phyloP scores from a whole-genome alignment of 805 yeast species.

The Myxozyma vanderwaltii region DNA sequence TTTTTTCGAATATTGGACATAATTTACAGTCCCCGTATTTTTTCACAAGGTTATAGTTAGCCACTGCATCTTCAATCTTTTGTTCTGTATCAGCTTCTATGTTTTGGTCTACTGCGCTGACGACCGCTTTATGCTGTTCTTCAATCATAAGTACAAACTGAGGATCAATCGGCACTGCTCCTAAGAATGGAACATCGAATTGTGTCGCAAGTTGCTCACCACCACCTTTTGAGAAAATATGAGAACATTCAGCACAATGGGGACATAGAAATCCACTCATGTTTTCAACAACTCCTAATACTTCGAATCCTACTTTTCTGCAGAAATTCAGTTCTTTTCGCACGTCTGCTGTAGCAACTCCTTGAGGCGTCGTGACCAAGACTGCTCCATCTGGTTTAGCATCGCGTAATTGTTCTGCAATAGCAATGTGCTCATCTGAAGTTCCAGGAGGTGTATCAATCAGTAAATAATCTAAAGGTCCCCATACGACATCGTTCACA shows the following conservation, averaged over 20 bases:
- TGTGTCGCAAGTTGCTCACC: slow-evolving; percentile 71
- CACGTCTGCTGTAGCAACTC: slow-evolving; percentile 91
- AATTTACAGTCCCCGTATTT: slow-evolving; percentile 25
- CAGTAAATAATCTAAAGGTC: slow-evolving; percentile 67
- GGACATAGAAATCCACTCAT: slow-evolving; percentile 98
- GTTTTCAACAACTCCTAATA: slow-evolving; percentile 88
- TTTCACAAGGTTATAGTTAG: slow-evolving; percentile 16
- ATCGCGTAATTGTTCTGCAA: slow-evolving; percentile 79
- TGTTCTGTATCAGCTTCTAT: slow-evolving; percentile 37
- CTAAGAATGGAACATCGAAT: slow-evolving; percentile 67
- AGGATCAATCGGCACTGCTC: slow-evolving; percentile 93
- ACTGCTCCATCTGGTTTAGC: slow-evolving; percentile 87
- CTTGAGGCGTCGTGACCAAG: slow-evolving; percentile 94
- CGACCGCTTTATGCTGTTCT: slow-evolving; percentile 46
- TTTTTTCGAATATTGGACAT: slow-evolving; percentile 31
- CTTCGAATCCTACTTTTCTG: slow-evolving; percentile 72
- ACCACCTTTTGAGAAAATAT: slow-evolving; percentile 92
- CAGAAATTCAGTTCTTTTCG: slow-evolving; percentile 92
- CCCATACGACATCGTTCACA: slow-evolving; percentile 90
- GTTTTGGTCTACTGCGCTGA: slow-evolving; percentile 34
- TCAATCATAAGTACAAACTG: slow-evolving; percentile 87
- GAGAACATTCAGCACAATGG: slow-evolving; percentile 80
- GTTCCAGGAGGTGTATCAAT: slow-evolving; percentile 99
- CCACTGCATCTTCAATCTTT: not conserved
- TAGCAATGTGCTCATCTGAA: slow-evolving; percentile 95